phyloP scores from a whole-genome alignment of 2,329 filamentous ascomycete species.

The Calonectria pseudoturangicola region DNA sequence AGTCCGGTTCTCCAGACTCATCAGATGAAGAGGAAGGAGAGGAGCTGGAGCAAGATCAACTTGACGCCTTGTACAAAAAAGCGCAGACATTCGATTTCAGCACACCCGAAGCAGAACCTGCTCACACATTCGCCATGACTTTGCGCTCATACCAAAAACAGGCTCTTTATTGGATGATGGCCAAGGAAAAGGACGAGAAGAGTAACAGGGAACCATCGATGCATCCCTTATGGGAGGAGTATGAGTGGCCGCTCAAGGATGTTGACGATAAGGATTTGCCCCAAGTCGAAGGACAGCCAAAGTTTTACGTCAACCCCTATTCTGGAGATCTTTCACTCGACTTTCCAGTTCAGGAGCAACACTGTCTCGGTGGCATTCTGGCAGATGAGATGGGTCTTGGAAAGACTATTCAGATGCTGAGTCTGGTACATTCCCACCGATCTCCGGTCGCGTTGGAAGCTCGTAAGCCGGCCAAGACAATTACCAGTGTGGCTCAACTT shows the following conservation, averaged over 20 bases:
- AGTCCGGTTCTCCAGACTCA: conserved; percentile 69
- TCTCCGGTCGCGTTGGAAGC: conserved; percentile 70
- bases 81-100: conserved; percentile 97
- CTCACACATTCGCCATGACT: conserved; percentile 86
- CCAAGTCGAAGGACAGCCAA: conserved; percentile 76
- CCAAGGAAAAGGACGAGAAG: conserved; percentile 89
- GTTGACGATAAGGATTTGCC: conserved; percentile 87
- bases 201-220: conserved; percentile 85
- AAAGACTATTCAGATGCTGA: conserved; percentile 99
- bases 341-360: conserved; percentile 95
- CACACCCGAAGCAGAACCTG: conserved; percentile 90
- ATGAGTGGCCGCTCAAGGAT: conserved; percentile 91
- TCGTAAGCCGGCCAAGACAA: conserved; percentile 55
- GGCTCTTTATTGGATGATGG: conserved; percentile 95
- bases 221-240: conserved; percentile 99
- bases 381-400: conserved; percentile 98
- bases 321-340: conserved; percentile 94
- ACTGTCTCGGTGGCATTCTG: conserved; percentile 93
- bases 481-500: conserved; percentile 74
- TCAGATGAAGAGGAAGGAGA: conserved; percentile 89
- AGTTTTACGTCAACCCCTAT: conserved; percentile 97
- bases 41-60: conserved; percentile 95
- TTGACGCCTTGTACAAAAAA: conserved; percentile 95
- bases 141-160: conserved; percentile 96
- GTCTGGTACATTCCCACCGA: conserved; percentile 89